Base-by-base conservation (phyloP, 1,284 basidiomycete genomes). In the Trichosporon sp. region DNA sequence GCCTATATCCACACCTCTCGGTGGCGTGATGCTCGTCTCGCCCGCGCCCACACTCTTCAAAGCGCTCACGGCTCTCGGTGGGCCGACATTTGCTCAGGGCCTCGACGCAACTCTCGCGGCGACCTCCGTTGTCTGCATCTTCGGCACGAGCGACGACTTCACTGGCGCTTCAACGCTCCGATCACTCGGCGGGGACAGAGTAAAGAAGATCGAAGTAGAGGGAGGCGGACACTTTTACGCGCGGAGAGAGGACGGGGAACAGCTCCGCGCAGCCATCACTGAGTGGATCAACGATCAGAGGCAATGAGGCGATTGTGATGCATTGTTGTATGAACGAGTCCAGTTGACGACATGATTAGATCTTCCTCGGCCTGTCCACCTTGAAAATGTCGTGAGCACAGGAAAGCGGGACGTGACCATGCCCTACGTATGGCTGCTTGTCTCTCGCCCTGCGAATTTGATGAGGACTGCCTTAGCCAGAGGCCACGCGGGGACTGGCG, bases 141-240 rank as follows among this genome's bases (percentile, higher is more conserved):
- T 69, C 33, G 75, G 76, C 1, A 71, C 70, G 0, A 44, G 49
- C 8, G 77, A 79, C 62, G 69, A 76, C 52, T 78, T 79, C 60
- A 76, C 77, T 2, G 64, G 70, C 29, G 64, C 56, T 0, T 56
- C 11, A 1, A 65, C 66, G 2, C 74, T 70, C 52, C 58, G 59
- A 4, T 44, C 60, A 0, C 69, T 73, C 8, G 65, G 65, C 5
- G 63, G 61, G 2, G 65, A 61, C 23, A 9, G 57, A 11, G 46
- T 71, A 9, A 59, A 49, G 37, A 56, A 59, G 36, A 65, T 70
- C 10, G 70, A 73, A 58, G 61, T 78, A 1, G 69, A 72, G 25
- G 75, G 71, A 10, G 73, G 68, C 4, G 74, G 71, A 54, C 77
- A 78, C 66, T 73, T 78, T 33, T 78, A 66, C 62, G 59, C 69